phyloP scores from a whole-genome alignment of 2,329 filamentous ascomycete genomes.

The Apiospora koreana region DNA sequence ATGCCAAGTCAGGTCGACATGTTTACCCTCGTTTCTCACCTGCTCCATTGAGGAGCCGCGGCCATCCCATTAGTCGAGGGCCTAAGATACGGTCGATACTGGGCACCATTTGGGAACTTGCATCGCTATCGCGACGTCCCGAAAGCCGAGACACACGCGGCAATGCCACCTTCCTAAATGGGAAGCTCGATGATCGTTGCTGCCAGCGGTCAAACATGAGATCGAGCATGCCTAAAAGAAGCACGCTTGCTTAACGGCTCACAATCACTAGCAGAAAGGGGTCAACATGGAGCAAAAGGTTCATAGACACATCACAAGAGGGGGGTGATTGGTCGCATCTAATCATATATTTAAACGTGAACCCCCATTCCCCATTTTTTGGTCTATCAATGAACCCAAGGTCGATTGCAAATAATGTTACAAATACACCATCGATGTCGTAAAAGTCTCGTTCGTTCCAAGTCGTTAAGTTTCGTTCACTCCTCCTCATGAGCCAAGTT shows the following conservation, averaged over 20 bases:
- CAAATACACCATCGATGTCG: constrained; percentile 15
- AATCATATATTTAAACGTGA: background rate
- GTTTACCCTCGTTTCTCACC: background rate
- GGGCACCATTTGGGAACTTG: background rate
- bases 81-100: background rate
- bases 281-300: background rate
- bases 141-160: background rate
- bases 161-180: constrained; percentile 1
- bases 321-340: background rate
- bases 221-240: background rate
- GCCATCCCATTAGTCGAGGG: background rate
- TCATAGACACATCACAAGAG: background rate
- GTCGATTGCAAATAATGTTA: constrained; percentile 12
- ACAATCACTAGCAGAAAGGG: background rate
- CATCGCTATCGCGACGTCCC: background rate
- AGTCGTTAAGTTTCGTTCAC: constrained; percentile 17
- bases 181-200: background rate
- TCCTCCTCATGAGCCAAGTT: constrained; percentile 14
- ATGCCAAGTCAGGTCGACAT: background rate
- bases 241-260: background rate
- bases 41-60: background rate
- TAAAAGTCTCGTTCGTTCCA: constrained; percentile 16
- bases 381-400: background rate
- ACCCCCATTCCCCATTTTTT: background rate
- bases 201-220: background rate